Conservation (phyloP, 768 basidiomycete genomes). For the Roridomyces roridus region DNA sequence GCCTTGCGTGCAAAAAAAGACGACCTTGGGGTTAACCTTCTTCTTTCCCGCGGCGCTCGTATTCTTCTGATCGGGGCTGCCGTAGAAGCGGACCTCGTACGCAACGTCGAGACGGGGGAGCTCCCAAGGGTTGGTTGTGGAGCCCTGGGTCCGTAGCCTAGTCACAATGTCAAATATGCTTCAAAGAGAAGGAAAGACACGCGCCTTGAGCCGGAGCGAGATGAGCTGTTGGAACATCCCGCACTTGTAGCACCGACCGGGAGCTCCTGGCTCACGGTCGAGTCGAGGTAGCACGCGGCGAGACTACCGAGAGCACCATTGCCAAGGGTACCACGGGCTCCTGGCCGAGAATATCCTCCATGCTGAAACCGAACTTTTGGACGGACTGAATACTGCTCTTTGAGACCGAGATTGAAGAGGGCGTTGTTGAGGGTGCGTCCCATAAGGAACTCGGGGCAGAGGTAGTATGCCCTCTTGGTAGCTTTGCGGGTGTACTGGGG, state of each 20-base stretch:
- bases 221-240: constrained; percentile 97
- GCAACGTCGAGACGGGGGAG: constrained; percentile 82
- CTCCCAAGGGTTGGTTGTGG: constrained; percentile 87
- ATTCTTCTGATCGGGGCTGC: constrained; percentile 79
- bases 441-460: constrained; percentile 94
- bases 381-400: constrained; percentile 73
- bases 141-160: constrained; percentile 52
- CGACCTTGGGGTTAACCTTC: constrained; percentile 81
- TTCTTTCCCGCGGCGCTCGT: constrained; percentile 81
- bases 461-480: constrained; percentile 93
- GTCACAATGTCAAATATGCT: not conserved
- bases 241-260: constrained; percentile 90
- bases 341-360: constrained; percentile 85
- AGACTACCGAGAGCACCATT: constrained; percentile 96
- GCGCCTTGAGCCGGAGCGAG: constrained; percentile 77
- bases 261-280: constrained; percentile 76
- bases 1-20: constrained; percentile 99
- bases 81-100: constrained; percentile 93
- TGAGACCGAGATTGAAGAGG: constrained; percentile 78
- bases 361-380: constrained; percentile 85
- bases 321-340: constrained; percentile 93
- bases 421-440: constrained; percentile 78
- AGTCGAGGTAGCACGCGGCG: constrained; percentile 97
- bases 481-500: constrained; percentile 78
- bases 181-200: not conserved